Evolutionary conservation across 1,284 basidiomycete genomes (phyloP), one percentile per base, ranked within the genome.

Genomic region (Grifola frondosa): DNA sequence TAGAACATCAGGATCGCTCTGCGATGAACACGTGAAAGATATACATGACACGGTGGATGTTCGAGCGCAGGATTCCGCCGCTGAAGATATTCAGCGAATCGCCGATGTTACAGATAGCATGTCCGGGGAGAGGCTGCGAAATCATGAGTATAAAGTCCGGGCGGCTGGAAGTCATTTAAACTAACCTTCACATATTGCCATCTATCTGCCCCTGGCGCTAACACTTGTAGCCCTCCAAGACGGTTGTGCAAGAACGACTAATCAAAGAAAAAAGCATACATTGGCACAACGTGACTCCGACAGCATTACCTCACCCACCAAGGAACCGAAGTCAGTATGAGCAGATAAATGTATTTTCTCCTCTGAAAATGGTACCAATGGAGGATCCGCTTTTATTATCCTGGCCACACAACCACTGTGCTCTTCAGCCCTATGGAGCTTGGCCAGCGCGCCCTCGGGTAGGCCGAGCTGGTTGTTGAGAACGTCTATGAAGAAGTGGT

Each of bases 171-270:
- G 5, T 31, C 30, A 26, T 5, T 19, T 21, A 50, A 40, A 39
- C 55, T 12, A 42, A 81, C 81, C 68, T 75, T 75, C 50, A 88
- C 70, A 52, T 86, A 88, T 52, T 79, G 78, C 85, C 85, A 88
- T 17, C 72, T 62, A n/a, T 77, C 70, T 9, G 73, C 66, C 3
- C 78, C 79, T 0, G 83, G 83, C 1, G 75, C 73, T 30, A 86
- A 68, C 1, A 88, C 83, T 53, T 88, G 86, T 6, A 89, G 65
- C 0, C 86, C 86, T 3, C 85, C 85, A 0, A 88, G 73, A 12
- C 75, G 74, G 59, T 87, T 87, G 60, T 84, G 80, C 36, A 86
- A 64, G 64, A 84, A 79, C 0, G 80, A 79, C 75, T 81, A 50
- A n/a, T n/a, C 9, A 16, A 13, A n/a, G 31, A 12, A 11, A 19